A percentile compares a stretch with the other conserved stretches of the same genome.
Evolutionary conservation across 352 stramenopile species (phyloP).

Genomic region (Phytopythium ostracodes): DNA sequence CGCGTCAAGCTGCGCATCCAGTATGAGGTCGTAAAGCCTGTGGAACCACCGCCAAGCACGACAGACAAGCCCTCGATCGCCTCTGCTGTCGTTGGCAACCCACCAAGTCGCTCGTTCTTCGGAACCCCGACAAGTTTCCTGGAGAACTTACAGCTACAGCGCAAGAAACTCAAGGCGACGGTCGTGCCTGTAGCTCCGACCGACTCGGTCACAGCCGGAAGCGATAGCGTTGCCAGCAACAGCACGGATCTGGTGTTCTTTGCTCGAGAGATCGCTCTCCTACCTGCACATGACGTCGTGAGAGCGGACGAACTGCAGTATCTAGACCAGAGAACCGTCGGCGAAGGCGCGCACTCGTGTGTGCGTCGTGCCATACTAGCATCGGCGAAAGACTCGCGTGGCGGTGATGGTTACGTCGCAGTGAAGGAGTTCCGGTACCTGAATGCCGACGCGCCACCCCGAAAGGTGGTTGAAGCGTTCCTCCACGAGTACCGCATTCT

Average conservation of each 20-base stretch:
- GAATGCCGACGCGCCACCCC: conserved; percentile 17
- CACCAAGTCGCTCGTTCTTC: conserved; percentile 7
- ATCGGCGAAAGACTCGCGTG: background rate
- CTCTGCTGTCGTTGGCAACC: background rate
- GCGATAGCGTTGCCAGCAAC: background rate
- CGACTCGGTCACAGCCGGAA: background rate
- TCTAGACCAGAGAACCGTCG: conserved; percentile 15
- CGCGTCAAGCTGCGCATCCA: conserved; percentile 34
- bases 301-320: conserved; percentile 9
- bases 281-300: conserved; percentile 10
- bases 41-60: background rate
- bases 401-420: conserved; percentile 12
- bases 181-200: conserved; percentile 14
- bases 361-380: conserved; percentile 18
- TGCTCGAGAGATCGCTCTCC: conserved; percentile 11
- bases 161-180: conserved; percentile 36
- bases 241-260: conserved; percentile 10
- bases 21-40: conserved; percentile 18
- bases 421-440: conserved; percentile 38
- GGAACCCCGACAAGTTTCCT: conserved; percentile 20
- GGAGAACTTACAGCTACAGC: conserved; percentile 30
- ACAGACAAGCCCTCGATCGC: background rate
- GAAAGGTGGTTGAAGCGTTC: conserved; percentile 31
- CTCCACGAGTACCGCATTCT: conserved; percentile 30
- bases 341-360: conserved; percentile 32